Evolutionary conservation across 495 filamentous ascomycete species (phyloP).

Genomic region (Lepidopterella palustris): DNA sequence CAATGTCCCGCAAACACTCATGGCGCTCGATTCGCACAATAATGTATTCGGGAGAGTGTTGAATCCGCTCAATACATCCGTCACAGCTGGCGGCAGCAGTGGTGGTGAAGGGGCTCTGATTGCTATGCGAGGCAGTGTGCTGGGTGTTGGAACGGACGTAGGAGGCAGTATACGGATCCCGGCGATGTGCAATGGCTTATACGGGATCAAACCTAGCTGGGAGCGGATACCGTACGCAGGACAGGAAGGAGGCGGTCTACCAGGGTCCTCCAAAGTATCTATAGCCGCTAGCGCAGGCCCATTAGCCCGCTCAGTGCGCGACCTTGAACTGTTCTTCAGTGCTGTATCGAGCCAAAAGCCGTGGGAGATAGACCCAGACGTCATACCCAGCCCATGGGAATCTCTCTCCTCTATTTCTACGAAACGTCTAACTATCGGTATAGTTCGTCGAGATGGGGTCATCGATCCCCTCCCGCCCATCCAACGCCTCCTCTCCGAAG

Average conservation of each 20-base stretch:
- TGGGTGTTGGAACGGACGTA: slow-evolving; percentile 56
- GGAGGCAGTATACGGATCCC: slow-evolving; percentile 66
- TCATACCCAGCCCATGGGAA: slow-evolving; percentile 32
- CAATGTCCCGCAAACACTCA: slow-evolving; percentile 41
- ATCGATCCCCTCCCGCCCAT: slow-evolving; percentile 56
- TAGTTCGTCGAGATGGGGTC: slow-evolving; percentile 52
- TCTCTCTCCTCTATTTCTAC: not conserved
- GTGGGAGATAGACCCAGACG: slow-evolving; percentile 34
- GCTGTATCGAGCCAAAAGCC: slow-evolving; percentile 28
- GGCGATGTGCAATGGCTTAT: slow-evolving; percentile 56
- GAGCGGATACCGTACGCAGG: slow-evolving; percentile 51
- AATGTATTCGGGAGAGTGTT: slow-evolving; percentile 40
- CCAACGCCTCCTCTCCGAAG: slow-evolving; percentile 46
- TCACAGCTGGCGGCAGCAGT: slow-evolving; percentile 52
- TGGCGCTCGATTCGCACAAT: slow-evolving; percentile 40
- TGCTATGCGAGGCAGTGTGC: slow-evolving; percentile 33
- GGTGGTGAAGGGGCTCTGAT: slow-evolving; percentile 50
- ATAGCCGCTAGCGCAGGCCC: slow-evolving; percentile 38
- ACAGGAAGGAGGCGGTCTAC: slow-evolving; percentile 38
- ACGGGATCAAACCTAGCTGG: slow-evolving; percentile 50
- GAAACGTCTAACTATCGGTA: slow-evolving; percentile 43
- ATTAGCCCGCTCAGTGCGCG: slow-evolving; percentile 31
- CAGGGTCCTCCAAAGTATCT: slow-evolving; percentile 24
- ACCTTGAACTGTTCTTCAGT: slow-evolving; percentile 37
- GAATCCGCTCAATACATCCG: slow-evolving; percentile 34